Evolutionary conservation across 192 early-diverging fungal species (phyloP), one percentile per base, ranked within the genome.

Genomic region (Haplosporangium gracile): DNA sequence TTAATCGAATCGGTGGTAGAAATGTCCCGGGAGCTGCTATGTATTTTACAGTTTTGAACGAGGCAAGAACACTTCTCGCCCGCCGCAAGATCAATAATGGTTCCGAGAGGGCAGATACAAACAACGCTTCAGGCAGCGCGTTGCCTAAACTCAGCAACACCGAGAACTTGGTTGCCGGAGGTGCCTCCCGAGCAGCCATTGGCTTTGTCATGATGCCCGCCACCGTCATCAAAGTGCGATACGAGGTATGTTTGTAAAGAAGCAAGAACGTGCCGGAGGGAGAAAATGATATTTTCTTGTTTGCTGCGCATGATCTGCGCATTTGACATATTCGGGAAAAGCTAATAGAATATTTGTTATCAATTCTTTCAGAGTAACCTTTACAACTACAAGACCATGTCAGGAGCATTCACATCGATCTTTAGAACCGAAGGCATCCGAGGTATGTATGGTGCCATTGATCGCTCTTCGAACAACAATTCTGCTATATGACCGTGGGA

Each of bases 151-250:
- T 93, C 79, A 91, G 90, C 82, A 85, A 92, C 70, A 89, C 82
- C 72, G 92, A 94, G 76, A 96, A 95, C 84, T 74, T 96, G 83
- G 73, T 94, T 11, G 92, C 95, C 2, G 96, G 96, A 29, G 92
- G 93, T 22, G 88, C 92, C 39, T 94, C 96, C 29, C 87, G 95
- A 53, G 94, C 92, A 15, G 80, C 95, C 13, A 93, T 96, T 34
- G 97, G 97, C 9, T 95, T 97, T 76, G 73, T 97, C 0, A 91
- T 98, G 90, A 99, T 99, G 97, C 97, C 97, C 0, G 93, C 96
- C n/a, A 96, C 97, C 0, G 95, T 98, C 45, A 91, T 99, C 72
- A 99, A 99, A 90, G 94, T 97, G 49, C 91, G 96, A 72, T 97
- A 93, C 76, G 97, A 98, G 92, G 95, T 95, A 88, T 63, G 77